phyloP scores from a whole-genome alignment of 768 basidiomycete species.

The Chalciporus sphaerocephalus region DNA sequence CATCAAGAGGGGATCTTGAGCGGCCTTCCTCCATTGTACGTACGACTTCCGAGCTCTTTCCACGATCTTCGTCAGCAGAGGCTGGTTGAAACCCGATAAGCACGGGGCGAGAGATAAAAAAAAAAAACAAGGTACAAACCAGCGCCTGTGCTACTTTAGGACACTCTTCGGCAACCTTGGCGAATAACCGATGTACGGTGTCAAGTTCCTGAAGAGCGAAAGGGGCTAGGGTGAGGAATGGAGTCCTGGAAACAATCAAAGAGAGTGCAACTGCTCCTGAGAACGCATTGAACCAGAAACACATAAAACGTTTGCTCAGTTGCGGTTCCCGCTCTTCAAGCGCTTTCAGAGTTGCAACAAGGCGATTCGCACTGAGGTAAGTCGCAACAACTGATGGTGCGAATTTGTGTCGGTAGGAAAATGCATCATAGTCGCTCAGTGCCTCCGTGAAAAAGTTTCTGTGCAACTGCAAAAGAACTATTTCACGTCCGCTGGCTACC shows the following conservation, averaged over 20 bases:
- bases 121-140: conserved; percentile 33
- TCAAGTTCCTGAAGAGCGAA: conserved; percentile 61
- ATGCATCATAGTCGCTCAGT: conserved; percentile 48
- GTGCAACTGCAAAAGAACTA: conserved; percentile 66
- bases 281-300: conserved; percentile 73
- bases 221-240: conserved; percentile 52
- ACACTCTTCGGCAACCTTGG: conserved; percentile 52
- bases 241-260: conserved; percentile 59
- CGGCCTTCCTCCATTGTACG: conserved; percentile 34
- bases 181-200: conserved; percentile 52
- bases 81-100: conserved; percentile 33
- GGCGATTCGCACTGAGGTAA: conserved; percentile 52
- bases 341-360: conserved; percentile 54
- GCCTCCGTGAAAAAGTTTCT: conserved; percentile 64
- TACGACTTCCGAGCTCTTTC: conserved; percentile 49
- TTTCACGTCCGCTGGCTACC: conserved; percentile 57
- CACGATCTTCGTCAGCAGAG: conserved; percentile 51
- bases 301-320: conserved; percentile 59
- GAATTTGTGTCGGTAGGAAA: conserved; percentile 56
- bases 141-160: conserved; percentile 58
- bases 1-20: conserved; percentile 20
- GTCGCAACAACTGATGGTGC: conserved; percentile 71
- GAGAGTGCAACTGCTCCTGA: conserved; percentile 68
- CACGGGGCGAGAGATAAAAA: not conserved
- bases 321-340: conserved; percentile 57